These are phyloP conservation scores for Coprinopsis strossmayeri DNA, from an alignment of 768 basidiomycete species.

Conservation along the genomic window DNA sequence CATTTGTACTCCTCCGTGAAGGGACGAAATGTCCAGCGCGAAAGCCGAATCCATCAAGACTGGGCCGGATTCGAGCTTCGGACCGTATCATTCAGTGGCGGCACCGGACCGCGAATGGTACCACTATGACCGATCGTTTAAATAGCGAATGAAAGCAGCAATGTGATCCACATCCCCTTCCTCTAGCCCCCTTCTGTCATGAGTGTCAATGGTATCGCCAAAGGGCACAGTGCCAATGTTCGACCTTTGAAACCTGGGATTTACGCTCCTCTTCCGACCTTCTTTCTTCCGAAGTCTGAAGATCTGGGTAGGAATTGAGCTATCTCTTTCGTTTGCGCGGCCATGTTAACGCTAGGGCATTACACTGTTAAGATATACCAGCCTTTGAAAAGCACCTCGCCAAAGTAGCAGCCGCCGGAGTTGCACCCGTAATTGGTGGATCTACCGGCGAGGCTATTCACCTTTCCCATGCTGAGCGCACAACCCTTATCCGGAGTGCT, in stretches of 20 bases:
- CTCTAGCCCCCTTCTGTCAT: not conserved
- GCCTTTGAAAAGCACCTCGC: slow-evolving; percentile 65
- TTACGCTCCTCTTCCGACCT: slow-evolving; percentile 82
- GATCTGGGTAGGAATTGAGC: slow-evolving; percentile 61
- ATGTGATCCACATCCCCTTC: slow-evolving; percentile 2
- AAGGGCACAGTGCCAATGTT: slow-evolving; percentile 22
- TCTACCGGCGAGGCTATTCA: slow-evolving; percentile 87
- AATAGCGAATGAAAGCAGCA: slow-evolving; percentile 1
- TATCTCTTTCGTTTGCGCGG: not conserved
- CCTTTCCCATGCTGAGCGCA: slow-evolving; percentile 60
- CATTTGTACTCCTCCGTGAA: too few species aligned
- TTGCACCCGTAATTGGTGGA: slow-evolving; percentile 67
- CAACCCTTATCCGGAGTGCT: slow-evolving; percentile 54
- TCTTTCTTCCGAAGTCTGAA: slow-evolving; percentile 70
- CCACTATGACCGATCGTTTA: slow-evolving; percentile 3
- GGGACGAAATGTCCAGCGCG: not conserved
- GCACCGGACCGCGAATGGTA: not conserved
- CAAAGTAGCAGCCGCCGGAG: slow-evolving; percentile 57
- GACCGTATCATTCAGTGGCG: not conserved
- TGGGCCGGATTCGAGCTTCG: not conserved
- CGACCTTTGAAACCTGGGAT: slow-evolving; percentile 70
- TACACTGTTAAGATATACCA: slow-evolving; percentile 41
- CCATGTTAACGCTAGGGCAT: too few species aligned
- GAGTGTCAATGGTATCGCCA: slow-evolving; percentile 15
- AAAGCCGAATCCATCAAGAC: not conserved